phyloP scores from a whole-genome alignment of 108 stramenopile species.

The Tribonema minus region DNA sequence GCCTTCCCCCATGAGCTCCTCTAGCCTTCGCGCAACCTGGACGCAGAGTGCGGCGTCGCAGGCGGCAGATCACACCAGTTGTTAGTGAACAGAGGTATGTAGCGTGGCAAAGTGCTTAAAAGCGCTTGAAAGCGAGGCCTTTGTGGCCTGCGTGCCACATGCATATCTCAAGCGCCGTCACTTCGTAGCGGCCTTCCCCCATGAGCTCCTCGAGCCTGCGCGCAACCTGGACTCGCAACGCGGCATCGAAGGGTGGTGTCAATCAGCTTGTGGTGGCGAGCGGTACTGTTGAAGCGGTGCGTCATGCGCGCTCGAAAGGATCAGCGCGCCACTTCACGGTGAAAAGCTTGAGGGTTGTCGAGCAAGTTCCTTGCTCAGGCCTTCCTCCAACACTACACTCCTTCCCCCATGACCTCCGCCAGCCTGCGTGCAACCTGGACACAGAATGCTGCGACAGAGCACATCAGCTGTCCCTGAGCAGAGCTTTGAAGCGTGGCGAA shows the following conservation, averaged over 20 bases:
- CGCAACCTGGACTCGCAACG: no score
- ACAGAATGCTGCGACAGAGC: no score
- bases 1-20: constrained; percentile 32
- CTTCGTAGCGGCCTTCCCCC: constrained; percentile 8
- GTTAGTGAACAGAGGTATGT: not conserved
- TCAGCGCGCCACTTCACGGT: no score
- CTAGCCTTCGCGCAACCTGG: constrained; percentile 8
- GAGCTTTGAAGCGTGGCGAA: no score
- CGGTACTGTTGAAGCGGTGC: no score
- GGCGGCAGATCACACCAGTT: not conserved
- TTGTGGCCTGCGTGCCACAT: not conserved
- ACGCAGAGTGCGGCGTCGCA: not conserved
- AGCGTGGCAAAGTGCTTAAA: not conserved
- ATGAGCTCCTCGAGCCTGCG: constrained; percentile 37
- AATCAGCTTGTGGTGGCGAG: no score
- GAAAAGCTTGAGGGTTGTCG: no score
- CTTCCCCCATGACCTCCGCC: constrained; percentile 27
- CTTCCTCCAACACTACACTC: constrained; percentile 23
- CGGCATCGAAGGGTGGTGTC: no score
- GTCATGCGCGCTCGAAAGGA: no score
- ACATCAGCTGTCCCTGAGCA: no score
- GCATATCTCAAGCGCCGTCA: constrained; percentile 34
- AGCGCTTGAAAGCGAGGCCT: not conserved
- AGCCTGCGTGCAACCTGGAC: no score
- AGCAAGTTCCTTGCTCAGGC: constrained; percentile 23